These are phyloP conservation scores for Solanum microdontum DNA, from an alignment of 257 asterid genomes.

Conservation along the genomic window DNA sequence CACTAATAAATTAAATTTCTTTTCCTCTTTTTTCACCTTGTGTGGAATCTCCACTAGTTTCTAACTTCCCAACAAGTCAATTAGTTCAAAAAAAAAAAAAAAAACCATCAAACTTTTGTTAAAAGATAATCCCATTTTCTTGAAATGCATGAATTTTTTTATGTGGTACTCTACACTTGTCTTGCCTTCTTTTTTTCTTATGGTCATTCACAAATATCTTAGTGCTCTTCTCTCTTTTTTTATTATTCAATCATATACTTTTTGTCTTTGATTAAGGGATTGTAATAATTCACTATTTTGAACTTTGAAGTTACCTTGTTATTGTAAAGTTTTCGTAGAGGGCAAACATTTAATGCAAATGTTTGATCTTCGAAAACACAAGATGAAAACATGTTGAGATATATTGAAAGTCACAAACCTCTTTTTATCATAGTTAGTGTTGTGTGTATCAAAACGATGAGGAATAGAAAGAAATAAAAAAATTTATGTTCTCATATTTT, in stretches of 20 bases:
- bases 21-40: background rate
- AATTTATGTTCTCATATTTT: background rate
- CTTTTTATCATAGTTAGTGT: background rate
- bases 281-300: background rate
- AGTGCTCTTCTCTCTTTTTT: background rate
- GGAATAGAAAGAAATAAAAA: background rate
- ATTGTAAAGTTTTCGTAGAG: background rate
- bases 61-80: conserved; percentile 3
- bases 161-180: background rate
- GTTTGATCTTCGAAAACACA: background rate
- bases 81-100: background rate
- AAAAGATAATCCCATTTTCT: conserved; percentile 2
- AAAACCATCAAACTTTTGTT: background rate
- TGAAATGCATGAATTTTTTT: background rate
- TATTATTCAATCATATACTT: background rate
- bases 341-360: background rate
- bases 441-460: background rate
- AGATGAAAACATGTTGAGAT: background rate
- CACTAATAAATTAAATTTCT: background rate
- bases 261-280: background rate
- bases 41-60: background rate
- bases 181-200: background rate
- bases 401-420: background rate
- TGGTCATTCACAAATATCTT: background rate
- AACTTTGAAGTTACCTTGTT: background rate